Evolutionary conservation across 2,329 filamentous ascomycete species (phyloP), one percentile per base, ranked within the genome.

Genomic region (Aspergillus nomiae): DNA sequence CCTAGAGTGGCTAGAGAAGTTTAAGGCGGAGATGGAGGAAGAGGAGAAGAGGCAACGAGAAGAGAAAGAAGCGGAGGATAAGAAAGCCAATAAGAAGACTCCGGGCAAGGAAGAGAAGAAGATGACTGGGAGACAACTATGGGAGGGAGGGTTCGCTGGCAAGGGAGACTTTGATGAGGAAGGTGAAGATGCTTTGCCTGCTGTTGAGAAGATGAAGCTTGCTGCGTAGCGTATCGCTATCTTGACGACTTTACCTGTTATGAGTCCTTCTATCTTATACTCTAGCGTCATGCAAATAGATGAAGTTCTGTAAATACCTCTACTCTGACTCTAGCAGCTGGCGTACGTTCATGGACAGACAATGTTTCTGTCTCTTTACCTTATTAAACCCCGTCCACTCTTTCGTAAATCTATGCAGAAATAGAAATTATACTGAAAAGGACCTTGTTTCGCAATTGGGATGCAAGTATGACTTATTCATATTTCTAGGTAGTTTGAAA

Each of bases 1-100:
- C 73, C 74, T 91, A 69, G 87, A 86, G 69, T 99, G 95, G 95
- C 85, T 92, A 60, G 89, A 89, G 45, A 86, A 78, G 11, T 99
- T 98, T 74, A 76, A 87, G 65, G 82, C 84, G 73, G 95, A 98
- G 82, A 89, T 94, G 87, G 89, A 90, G 74, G 94, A 95, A 73
- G 81, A 85, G 74, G 86, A 88, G 69, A 78, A 81, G 69, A 84
- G 80, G 69, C 86, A 89, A 67, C 83, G 84, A 71, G 90, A 91
- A 76, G 92, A 94, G 74, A 86, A 85, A 67, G 91, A 94, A 70
- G 87, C 91, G 67, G 83, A 89, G 38, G 92, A 94, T 56, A 94
- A 96, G 80, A 87, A 92, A 80, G 93, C 92, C 80, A 90, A 92
- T 81, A 90, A 92, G 81, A 95, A 92, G 83, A 70, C 69, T n/a